Conservation (phyloP, 805 yeast species). For the Metschnikowia lunata region DNA sequence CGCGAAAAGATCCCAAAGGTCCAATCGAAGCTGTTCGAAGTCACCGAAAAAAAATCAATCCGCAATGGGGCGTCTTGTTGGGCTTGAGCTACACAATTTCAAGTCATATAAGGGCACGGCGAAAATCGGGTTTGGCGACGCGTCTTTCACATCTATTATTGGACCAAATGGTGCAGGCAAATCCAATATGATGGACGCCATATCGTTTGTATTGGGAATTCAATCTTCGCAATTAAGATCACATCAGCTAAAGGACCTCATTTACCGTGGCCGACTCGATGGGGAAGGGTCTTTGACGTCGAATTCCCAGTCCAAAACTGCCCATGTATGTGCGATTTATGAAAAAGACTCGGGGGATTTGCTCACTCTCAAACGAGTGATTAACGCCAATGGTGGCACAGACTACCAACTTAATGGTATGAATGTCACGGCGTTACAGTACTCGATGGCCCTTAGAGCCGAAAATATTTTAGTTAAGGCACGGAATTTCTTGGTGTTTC, state of each 20-base stretch:
- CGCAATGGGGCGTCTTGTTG: constrained; percentile 75
- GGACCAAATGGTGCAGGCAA: constrained; percentile 99
- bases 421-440: constrained; percentile 58
- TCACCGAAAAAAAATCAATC: neutral
- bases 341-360: constrained; percentile 57
- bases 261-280: constrained; percentile 62
- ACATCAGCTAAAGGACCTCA: constrained; percentile 63
- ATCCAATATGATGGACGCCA: constrained; percentile 96
- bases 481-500: constrained; percentile 87
- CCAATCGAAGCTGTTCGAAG: no score
- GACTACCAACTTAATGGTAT: constrained; percentile 63
- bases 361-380: constrained; percentile 59
- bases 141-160: constrained; percentile 82
- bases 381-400: constrained; percentile 55
- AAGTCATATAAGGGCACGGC: constrained; percentile 83
- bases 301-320: constrained; percentile 43
- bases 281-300: neutral
- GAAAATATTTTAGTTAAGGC: constrained; percentile 88
- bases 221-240: constrained; percentile 74
- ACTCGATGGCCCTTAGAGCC: constrained; percentile 58
- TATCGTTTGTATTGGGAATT: constrained; percentile 89
- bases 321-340: constrained; percentile 77
- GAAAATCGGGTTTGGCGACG: constrained; percentile 75
- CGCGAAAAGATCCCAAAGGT: no score
- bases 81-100: constrained; percentile 79